Base-by-base conservation (phyloP, 2,329 filamentous ascomycete genomes). In the Drechslerella coelobrocha region DNA sequence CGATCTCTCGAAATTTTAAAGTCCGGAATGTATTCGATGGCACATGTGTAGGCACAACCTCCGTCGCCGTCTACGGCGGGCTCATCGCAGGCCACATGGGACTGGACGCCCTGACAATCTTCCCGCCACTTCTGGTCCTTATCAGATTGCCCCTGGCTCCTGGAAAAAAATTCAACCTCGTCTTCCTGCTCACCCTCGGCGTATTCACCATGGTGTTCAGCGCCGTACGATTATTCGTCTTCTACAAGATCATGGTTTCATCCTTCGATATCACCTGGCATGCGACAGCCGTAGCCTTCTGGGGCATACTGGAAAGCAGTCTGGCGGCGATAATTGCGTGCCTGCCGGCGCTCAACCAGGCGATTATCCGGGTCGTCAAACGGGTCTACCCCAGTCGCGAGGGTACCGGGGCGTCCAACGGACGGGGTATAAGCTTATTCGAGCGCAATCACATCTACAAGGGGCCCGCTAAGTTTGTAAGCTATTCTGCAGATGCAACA, bases 261-360 rank as follows among this genome's bases (percentile, higher is more conserved):
- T 61, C 54, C 3, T 72, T 54, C 54, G 68, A 72, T 34, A 24
- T 72, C 14, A 72, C 68, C 2, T 61, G 68, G 68, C 50, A 65
- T 12, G 54, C 60, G 1, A 61, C 57, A 10, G 60, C 60, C 9
- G 60, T 72, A 14, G 68, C 56, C 9, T 72, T 72, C 29, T 72
- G 61, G 60, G 60, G 68, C 1, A 60, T 72, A 3, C 29, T 72
- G 2, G 68, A 72, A 37, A 65, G 60, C 39, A 60, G 53, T 12
- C 23, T 72, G 17, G 68, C 68, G 1, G 54, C 57, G 4, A 65
- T 57, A 9, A 65, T 72, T 26, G 41, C 68, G 8, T 72, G 68
- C 17, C 60, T 72, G 12, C 68, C 68, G 1, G 68, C 68, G 24
- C 45, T 72, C n/a, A 72, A 72, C 50, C 68, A 72, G n/a, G 47